Percentiles rank a stretch among this genome's conserved stretches.
These are phyloP conservation scores for Rhodotorula sp. DNA, from an alignment of 1,284 basidiomycete genomes.

Conservation along the genomic window DNA sequence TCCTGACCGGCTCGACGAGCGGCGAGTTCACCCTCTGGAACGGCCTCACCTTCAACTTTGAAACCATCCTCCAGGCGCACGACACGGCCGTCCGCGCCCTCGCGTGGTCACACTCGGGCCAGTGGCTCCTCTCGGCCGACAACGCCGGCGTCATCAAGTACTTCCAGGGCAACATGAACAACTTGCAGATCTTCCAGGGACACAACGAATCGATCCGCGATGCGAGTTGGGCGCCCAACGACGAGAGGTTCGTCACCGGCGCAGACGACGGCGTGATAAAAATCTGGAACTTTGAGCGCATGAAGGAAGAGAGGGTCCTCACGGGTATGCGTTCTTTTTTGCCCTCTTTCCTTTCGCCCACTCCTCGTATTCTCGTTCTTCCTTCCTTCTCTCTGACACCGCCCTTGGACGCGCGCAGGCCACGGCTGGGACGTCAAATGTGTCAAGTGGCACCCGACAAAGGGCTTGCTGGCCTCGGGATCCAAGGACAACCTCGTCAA, in stretches of 20 bases:
- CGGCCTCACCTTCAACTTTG: constrained; percentile 97
- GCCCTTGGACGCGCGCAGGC: constrained; percentile 53
- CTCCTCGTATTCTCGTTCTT: no score
- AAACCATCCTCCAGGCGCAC: constrained; percentile 96
- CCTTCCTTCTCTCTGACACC: no score
- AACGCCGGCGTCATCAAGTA: constrained; percentile 95
- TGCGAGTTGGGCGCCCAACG: constrained; percentile 86
- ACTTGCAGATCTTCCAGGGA: constrained; percentile 86
- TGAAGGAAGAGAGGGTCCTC: constrained; percentile 78
- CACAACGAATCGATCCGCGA: constrained; percentile 80
- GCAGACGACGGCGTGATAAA: constrained; percentile 92
- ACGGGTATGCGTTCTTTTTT: constrained; percentile 60
- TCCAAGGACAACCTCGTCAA: constrained; percentile 98
- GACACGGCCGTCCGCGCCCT: constrained; percentile 89
- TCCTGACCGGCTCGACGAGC: constrained; percentile 91
- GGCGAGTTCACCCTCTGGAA: constrained; percentile 99
- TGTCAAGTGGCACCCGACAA: constrained; percentile 96
- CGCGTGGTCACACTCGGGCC: constrained; percentile 84
- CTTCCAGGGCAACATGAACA: constrained; percentile 98
- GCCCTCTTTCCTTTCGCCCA: not conserved
- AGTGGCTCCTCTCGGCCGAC: constrained; percentile 87
- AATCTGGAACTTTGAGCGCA: constrained; percentile 93
- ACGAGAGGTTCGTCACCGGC: constrained; percentile 85
- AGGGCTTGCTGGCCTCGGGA: constrained; percentile 88
- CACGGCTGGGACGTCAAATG: constrained; percentile 99